phyloP scores from a whole-genome alignment of 2,329 filamentous ascomycete genomes.

The Sclerotinia spermophila region DNA sequence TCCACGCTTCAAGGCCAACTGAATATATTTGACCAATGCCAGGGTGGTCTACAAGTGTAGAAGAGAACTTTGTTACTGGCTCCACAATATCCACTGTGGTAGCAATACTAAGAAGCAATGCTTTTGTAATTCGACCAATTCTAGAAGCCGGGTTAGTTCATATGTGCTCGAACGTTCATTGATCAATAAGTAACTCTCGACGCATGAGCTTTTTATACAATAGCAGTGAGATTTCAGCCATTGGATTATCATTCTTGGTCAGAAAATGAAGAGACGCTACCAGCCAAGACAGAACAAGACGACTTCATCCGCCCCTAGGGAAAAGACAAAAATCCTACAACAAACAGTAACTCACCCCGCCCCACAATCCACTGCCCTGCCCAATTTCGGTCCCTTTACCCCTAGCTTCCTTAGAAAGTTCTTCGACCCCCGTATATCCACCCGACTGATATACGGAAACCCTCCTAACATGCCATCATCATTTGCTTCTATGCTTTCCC shows the following conservation, averaged over 20 bases:
- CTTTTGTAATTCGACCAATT: slow-evolving; percentile 79
- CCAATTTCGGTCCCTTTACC: slow-evolving; percentile 37
- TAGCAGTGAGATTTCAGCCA: neutral
- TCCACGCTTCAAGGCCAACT: slow-evolving; percentile 72
- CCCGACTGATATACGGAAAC: slow-evolving; percentile 62
- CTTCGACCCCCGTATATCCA: slow-evolving; percentile 67
- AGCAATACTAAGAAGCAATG: slow-evolving; percentile 69
- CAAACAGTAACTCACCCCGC: slow-evolving; percentile 36
- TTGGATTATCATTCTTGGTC: neutral
- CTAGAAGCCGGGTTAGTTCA: slow-evolving; percentile 41
- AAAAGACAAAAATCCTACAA: neutral
- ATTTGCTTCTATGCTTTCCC: slow-evolving; percentile 49
- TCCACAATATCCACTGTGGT: slow-evolving; percentile 77
- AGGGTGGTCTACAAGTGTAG: slow-evolving; percentile 51
- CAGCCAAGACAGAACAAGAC: neutral
- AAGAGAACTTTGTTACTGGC: slow-evolving; percentile 78
- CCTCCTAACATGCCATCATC: slow-evolving; percentile 78
- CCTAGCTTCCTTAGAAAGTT: slow-evolving; percentile 67
- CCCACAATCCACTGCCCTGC: slow-evolving; percentile 40
- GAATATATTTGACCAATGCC: slow-evolving; percentile 65
- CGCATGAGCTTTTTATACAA: neutral
- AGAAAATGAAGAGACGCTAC: neutral
- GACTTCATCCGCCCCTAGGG: neutral
- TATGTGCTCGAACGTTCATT: neutral
- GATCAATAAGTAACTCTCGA: neutral